phyloP scores from a whole-genome alignment of 148 eudicot genomes.

The Gaultheria prostrata region DNA sequence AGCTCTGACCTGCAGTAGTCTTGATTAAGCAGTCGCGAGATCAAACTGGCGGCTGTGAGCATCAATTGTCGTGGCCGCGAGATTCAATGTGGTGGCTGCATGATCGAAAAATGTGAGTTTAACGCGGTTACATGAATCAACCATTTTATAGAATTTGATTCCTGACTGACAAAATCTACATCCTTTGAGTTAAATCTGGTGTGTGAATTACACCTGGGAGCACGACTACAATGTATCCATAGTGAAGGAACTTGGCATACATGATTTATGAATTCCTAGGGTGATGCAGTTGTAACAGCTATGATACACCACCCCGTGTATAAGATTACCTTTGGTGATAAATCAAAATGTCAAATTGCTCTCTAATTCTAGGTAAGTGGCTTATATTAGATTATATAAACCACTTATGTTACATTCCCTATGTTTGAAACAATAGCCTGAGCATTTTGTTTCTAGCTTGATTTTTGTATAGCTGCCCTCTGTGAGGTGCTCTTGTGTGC shows the following conservation, averaged over 20 bases:
- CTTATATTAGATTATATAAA: background rate
- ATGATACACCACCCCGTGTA: background rate
- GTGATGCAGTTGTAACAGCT: background rate
- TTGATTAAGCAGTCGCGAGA: too few species aligned
- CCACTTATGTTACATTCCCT: background rate
- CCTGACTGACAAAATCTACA: background rate
- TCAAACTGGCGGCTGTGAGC: too few species aligned
- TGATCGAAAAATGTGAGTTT: too few species aligned
- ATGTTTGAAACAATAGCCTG: background rate
- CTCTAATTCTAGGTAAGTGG: background rate
- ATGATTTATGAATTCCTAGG: background rate
- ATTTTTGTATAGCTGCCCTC: constrained; percentile 6
- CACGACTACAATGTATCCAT: background rate
- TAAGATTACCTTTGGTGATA: background rate
- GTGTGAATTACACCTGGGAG: background rate
- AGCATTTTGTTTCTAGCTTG: background rate
- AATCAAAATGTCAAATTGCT: background rate
- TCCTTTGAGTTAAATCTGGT: background rate
- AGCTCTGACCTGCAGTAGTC: too few species aligned
- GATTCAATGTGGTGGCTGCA: too few species aligned
- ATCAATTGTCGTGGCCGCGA: too few species aligned
- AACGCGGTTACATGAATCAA: too few species aligned
- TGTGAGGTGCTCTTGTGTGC: background rate
- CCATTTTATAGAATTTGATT: background rate
- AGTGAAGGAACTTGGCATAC: background rate